A percentile compares a stretch with the other conserved stretches of the same genome.
phyloP scores from a whole-genome alignment of 768 basidiomycete genomes.

The Brasilioporus rufonigricans region DNA sequence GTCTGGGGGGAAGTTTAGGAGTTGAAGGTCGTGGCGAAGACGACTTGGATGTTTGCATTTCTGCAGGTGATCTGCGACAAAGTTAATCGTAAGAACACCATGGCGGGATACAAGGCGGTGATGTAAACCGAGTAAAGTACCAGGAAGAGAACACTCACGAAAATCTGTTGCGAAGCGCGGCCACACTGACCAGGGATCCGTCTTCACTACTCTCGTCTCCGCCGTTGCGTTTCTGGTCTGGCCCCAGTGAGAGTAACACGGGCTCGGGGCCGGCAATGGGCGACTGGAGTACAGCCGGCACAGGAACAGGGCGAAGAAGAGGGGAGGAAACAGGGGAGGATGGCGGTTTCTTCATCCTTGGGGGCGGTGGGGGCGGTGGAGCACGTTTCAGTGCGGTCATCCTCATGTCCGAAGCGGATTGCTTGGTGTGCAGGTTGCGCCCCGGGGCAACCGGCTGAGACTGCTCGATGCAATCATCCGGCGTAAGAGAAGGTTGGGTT shows the following conservation, averaged over 20 bases:
- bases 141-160: conserved; percentile 40
- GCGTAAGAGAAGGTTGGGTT: conserved; percentile 33
- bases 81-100: background rate
- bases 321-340: conserved; percentile 47
- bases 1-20: conserved; percentile 16
- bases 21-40: conserved; percentile 19
- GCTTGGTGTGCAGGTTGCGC: conserved; percentile 42
- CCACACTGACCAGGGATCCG: conserved; percentile 27
- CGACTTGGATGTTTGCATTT: conserved; percentile 1
- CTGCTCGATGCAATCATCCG: conserved; percentile 17
- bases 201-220: conserved; percentile 16
- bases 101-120: background rate
- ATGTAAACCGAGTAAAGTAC: background rate
- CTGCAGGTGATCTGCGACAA: conserved; percentile 10
- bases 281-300: conserved; percentile 30
- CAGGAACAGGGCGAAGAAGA: conserved; percentile 49
- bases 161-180: conserved; percentile 45
- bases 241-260: background rate
- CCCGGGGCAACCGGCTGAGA: conserved; percentile 22
- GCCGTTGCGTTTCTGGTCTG: background rate
- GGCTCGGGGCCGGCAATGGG: conserved; percentile 22
- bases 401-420: conserved; percentile 57
- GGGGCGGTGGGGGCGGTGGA: conserved; percentile 58
- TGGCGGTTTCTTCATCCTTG: conserved; percentile 31
- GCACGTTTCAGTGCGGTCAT: conserved; percentile 40